phyloP scores from a whole-genome alignment of 2,329 filamentous ascomycete species.

The Ophiocordyceps camponoti-saundersi region DNA sequence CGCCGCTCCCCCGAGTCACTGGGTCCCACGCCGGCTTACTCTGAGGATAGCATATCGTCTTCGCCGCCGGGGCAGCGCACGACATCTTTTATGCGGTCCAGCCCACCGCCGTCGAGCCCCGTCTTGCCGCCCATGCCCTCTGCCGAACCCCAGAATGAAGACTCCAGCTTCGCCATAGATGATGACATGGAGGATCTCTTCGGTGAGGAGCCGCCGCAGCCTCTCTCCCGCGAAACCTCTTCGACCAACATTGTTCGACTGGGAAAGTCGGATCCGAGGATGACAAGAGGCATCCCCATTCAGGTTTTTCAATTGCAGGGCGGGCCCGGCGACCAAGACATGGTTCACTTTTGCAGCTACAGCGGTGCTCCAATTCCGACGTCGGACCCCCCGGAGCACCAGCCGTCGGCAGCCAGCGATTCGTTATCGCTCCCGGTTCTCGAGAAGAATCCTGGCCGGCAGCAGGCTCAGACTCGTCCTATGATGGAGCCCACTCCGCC shows the following conservation, averaged over 20 bases:
- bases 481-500: conserved; percentile 18
- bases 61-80: conserved; percentile 69
- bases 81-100: conserved; percentile 34
- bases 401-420: conserved; percentile 2
- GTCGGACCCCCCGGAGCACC: conserved; percentile 1
- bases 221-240: conserved; percentile 17
- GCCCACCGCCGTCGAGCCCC: conserved; percentile 65
- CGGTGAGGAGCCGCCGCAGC: conserved; percentile 37
- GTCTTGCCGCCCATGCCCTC: conserved; percentile 44
- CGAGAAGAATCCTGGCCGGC: conserved; percentile 4
- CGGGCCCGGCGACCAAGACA: conserved; percentile 16
- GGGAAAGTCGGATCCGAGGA: conserved; percentile 14
- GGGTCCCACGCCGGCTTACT: conserved; percentile 32
- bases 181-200: conserved; percentile 47
- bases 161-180: conserved; percentile 80
- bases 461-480: conserved; percentile 8
- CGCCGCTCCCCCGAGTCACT: conserved; percentile 37
- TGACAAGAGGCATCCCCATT: conserved; percentile 18
- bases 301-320: conserved; percentile 26
- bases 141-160: conserved; percentile 39
- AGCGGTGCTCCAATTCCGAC: conserved; percentile 10
- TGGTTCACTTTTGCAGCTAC: conserved; percentile 18
- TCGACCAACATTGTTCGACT: conserved; percentile 5
- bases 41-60: conserved; percentile 59
- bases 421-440: conserved; percentile 7